Evolutionary conservation across 164 flowering plant genomes (phyloP).

Genomic region (Piper longum): DNA sequence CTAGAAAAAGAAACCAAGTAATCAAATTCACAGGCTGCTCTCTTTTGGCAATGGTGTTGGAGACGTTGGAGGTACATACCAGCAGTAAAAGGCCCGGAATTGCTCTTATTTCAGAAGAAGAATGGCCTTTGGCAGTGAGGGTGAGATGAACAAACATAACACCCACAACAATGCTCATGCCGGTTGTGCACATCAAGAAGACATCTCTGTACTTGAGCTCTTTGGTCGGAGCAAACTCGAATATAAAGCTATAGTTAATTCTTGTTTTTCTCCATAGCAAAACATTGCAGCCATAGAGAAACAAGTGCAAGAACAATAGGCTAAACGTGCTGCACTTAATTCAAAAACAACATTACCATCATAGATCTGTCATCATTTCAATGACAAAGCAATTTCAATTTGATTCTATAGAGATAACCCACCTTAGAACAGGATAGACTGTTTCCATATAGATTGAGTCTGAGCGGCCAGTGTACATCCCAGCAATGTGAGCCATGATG

Average conservation of each 20-base stretch:
- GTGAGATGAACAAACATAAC: slow-evolving; percentile 64
- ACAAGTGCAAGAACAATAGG: slow-evolving; percentile 75
- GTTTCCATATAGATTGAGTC: slow-evolving; percentile 76
- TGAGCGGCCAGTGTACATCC: slow-evolving; percentile 42
- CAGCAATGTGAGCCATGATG: slow-evolving; percentile 71
- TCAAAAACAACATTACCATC: no score
- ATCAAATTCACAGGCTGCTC: not conserved
- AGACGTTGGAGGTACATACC: slow-evolving; percentile 26
- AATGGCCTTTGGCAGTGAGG: slow-evolving; percentile 51
- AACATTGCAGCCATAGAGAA: slow-evolving; percentile 89
- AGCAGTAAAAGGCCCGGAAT: slow-evolving; percentile 68
- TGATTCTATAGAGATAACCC: slow-evolving; percentile 11
- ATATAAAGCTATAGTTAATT: slow-evolving; percentile 85
- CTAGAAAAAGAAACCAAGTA: slow-evolving; percentile 18
- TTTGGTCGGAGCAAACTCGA: slow-evolving; percentile 58
- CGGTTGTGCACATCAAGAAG: slow-evolving; percentile 72
- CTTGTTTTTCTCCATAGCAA: slow-evolving; percentile 78
- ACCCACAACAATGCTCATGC: slow-evolving; percentile 71
- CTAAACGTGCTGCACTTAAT: slow-evolving; percentile 80
- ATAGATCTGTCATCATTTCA: no score
- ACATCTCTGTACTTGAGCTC: slow-evolving; percentile 91
- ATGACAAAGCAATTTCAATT: no score
- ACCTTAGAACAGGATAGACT: slow-evolving; percentile 87
- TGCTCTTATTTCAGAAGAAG: slow-evolving; percentile 44
- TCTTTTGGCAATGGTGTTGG: not conserved